These are phyloP conservation scores for Linum usitatissimum DNA, from an alignment of 345 rosid genomes.

Conservation along the genomic window DNA sequence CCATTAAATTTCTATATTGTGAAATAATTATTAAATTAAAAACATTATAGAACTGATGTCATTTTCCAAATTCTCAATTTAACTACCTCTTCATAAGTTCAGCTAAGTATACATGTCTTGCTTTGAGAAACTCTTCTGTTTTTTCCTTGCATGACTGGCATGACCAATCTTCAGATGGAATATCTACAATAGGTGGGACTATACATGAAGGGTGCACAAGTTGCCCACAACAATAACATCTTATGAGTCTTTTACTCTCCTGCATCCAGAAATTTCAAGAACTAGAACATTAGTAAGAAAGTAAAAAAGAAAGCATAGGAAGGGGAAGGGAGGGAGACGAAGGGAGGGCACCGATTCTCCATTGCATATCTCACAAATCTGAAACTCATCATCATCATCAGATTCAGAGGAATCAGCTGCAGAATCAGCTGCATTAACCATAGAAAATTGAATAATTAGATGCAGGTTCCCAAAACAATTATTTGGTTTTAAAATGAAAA, in stretches of 20 bases:
- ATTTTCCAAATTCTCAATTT: not conserved
- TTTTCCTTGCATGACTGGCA: slow-evolving; percentile 94
- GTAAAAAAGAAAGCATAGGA: slow-evolving; percentile 10
- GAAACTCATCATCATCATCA: slow-evolving; percentile 98
- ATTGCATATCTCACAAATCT: slow-evolving; percentile 88
- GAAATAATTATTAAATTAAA: slow-evolving; percentile 3
- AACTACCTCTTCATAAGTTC: slow-evolving; percentile 66
- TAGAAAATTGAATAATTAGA: not conserved
- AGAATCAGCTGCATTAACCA: slow-evolving; percentile 65
- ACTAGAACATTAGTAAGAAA: slow-evolving; percentile 5
- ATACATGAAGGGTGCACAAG: slow-evolving; percentile 80
- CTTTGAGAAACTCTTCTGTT: slow-evolving; percentile 85
- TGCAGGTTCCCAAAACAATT: not conserved
- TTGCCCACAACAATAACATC: slow-evolving; percentile 87
- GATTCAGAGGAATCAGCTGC: slow-evolving; percentile 72
- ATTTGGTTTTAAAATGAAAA: too few relatives aligned
- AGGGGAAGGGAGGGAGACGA: not conserved
- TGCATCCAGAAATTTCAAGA: slow-evolving; percentile 23
- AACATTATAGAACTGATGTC: slow-evolving; percentile 1
- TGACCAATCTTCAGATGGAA: slow-evolving; percentile 67
- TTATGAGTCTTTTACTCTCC: slow-evolving; percentile 92
- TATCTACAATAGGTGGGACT: slow-evolving; percentile 68
- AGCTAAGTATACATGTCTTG: slow-evolving; percentile 48
- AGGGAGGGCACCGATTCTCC: slow-evolving; percentile 61
- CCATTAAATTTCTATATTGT: not conserved